Evolutionary conservation across 495 filamentous ascomycete genomes (phyloP), one percentile per base, ranked within the genome.

Genomic region (Hypoxylon lenormandii): DNA sequence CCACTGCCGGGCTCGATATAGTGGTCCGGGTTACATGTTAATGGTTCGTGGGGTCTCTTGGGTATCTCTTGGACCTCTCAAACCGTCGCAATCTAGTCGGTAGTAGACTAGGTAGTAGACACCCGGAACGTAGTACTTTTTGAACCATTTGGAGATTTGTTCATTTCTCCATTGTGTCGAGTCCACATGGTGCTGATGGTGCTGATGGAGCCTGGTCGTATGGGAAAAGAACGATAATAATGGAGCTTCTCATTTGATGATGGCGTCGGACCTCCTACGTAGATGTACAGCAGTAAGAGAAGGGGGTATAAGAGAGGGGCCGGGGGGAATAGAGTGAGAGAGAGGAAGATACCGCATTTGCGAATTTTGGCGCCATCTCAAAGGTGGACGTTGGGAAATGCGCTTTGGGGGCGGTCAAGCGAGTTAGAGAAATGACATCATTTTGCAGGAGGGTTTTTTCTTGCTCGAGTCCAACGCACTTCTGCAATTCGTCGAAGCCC

Each of bases 311-410:
- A 18, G 47, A 60, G 43, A 48, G 67, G 68, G 61, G 55, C 55
- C 50, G 56, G 67, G 60, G 42, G n/a, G n/a, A n/a, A n/a, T n/a
- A n/a, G n/a, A n/a, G n/a, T n/a, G n/a, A n/a, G n/a, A n/a, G n/a
- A n/a, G n/a, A 23, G 23, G 42, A 33, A 22, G 12, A 56, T 11
- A 58, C 42, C 16, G 36, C 15, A 58, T 66, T 71, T 71, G 68
- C 61, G 67, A 70, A 66, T 66, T 66, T 71, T 71, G 68, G 68
- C 68, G 68, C 52, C 58, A 71, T 71, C 66, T 71, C 43, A 15
- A 63, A 42, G 47, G 62, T 38, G 40, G 68, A 66, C 68, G 68
- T 71, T 71, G 68, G 62, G 62, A 71, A 71, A 58, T 63, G 57
- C 30, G 46, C 51, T 61, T 61, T 62, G 62, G 68, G 68, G 68